These are phyloP conservation scores for Setaria viridis DNA, from an alignment of 202 grass and related monocot genomes.

Conservation along the genomic window DNA sequence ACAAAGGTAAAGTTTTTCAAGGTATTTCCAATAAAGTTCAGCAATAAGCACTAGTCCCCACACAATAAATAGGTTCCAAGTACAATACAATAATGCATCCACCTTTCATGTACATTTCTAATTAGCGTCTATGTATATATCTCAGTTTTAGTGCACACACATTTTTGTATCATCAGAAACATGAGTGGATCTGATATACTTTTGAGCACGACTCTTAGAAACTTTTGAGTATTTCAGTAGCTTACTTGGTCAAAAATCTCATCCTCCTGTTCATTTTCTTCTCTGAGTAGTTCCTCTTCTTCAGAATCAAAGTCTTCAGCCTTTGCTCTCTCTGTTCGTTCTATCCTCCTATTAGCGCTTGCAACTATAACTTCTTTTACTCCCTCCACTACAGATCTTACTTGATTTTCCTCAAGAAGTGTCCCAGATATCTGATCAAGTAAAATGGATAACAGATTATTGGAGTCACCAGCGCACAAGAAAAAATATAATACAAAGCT, in stretches of 20 bases:
- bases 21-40: constrained; percentile 26
- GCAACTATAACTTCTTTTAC: constrained; percentile 91
- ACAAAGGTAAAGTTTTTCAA: constrained; percentile 37
- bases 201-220: constrained; percentile 25
- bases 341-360: constrained; percentile 80
- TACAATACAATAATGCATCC: constrained; percentile 27
- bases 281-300: constrained; percentile 91
- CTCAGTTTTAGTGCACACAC: constrained; percentile 19
- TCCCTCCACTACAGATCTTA: constrained; percentile 76
- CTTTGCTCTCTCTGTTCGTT: constrained; percentile 73
- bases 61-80: background rate
- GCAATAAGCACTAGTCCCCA: background rate
- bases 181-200: constrained; percentile 5
- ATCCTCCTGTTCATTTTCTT: constrained; percentile 99
- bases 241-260: constrained; percentile 96
- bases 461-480: constrained; percentile 9
- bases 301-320: constrained; percentile 98
- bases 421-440: constrained; percentile 60
- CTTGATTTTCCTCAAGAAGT: constrained; percentile 83
- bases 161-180: constrained; percentile 32
- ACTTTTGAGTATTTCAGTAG: constrained; percentile 6
- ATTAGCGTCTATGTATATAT: constrained; percentile 23
- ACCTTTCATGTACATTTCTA: constrained; percentile 7
- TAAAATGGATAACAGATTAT: constrained; percentile 40
- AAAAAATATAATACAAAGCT: constrained; percentile 25